Base-by-base conservation (phyloP, 192 early-diverging fungal species). In the Coemansia sp. region DNA sequence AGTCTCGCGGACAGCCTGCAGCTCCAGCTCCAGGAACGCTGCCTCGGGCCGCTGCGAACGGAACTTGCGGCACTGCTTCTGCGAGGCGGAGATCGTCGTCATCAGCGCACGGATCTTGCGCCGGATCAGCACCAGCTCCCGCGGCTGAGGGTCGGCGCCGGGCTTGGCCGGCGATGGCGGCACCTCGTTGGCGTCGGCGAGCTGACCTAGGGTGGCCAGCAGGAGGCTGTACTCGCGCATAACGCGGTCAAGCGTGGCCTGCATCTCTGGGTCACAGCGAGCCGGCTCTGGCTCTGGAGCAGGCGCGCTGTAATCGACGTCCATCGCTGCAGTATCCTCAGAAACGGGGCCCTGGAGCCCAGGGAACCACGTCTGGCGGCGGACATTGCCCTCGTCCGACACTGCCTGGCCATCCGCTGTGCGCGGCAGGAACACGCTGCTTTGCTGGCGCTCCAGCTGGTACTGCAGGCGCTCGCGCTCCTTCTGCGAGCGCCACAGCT, bases 361-460 rank as follows among this genome's bases (percentile, higher is more conserved):
- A 1, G 69, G 52, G 32, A 73, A 68, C 75, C 75, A 77, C 7
- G 75, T 77, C 44, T 77, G 75, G 9, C 75, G 50, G 13, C 75
- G 75, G 14, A 49, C 25, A 10, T 20, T 30, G 9, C 6, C 38
- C 7, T 37, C 34, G 14, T 44, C 60, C 6, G 34, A 30, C 8
- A 20, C 6, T 9, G 17, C 54, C 44, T 51, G 47, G 55, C 34
- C 14, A 1, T 51, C 52, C 1, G 40, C n/a, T 1, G 32, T 38
- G 2, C 47, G 40, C 3, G 64, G 60, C 33, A 57, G 13, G 35
- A 68, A 62, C 22, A 65, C 41, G 22, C 52, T 62, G 35, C 17
- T 53, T 42, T 69, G 64, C 38, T 67, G 61, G 26, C 45, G 27
- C 17, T 62, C 63, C n/a, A 72, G 67, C 38, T 77, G 59, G 28